Evolutionary conservation across 1,139 yeast species (phyloP).

Genomic region (Protomyces inundatus): DNA sequence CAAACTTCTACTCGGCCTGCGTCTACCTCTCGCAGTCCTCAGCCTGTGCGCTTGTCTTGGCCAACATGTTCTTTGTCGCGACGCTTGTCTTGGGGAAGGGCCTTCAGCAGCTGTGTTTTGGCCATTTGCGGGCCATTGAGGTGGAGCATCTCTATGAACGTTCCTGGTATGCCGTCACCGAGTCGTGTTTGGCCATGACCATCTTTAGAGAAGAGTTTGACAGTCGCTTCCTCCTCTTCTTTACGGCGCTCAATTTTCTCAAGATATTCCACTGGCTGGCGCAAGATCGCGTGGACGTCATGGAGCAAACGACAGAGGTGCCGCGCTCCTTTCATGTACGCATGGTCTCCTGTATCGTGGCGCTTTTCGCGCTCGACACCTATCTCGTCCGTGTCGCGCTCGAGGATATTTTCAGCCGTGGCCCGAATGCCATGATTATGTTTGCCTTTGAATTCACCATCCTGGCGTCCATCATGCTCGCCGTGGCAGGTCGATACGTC

Average conservation of each 20-base stretch:
- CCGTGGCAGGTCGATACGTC: constrained; percentile 48
- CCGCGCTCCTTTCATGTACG: constrained; percentile 35
- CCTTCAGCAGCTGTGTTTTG: constrained; percentile 57
- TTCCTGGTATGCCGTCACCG: constrained; percentile 60
- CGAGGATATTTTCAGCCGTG: constrained; percentile 48
- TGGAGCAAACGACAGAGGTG: constrained; percentile 34
- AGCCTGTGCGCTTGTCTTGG: constrained; percentile 41
- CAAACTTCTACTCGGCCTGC: constrained; percentile 46
- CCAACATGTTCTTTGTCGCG: constrained; percentile 45
- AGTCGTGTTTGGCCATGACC: constrained; percentile 60
- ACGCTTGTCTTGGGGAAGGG: constrained; percentile 44
- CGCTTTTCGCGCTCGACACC: constrained; percentile 50
- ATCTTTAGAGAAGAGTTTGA: constrained; percentile 55
- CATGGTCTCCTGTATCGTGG: constrained; percentile 42
- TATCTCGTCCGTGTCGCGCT: constrained; percentile 53
- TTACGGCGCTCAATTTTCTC: constrained; percentile 47
- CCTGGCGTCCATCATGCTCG: constrained; percentile 53
- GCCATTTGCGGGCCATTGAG: constrained; percentile 69
- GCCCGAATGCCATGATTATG: constrained; percentile 50
- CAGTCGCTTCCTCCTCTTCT: constrained; percentile 43
- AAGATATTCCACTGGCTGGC: constrained; percentile 73
- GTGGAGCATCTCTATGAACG: constrained; percentile 69
- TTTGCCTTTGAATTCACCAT: constrained; percentile 76
- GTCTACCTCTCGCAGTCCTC: constrained; percentile 46
- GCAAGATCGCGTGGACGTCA: constrained; percentile 39